Evolutionary conservation across 2,329 filamentous ascomycete species (phyloP), one percentile per base, ranked within the genome.

Genomic region (Colletotrichum limetticola): DNA sequence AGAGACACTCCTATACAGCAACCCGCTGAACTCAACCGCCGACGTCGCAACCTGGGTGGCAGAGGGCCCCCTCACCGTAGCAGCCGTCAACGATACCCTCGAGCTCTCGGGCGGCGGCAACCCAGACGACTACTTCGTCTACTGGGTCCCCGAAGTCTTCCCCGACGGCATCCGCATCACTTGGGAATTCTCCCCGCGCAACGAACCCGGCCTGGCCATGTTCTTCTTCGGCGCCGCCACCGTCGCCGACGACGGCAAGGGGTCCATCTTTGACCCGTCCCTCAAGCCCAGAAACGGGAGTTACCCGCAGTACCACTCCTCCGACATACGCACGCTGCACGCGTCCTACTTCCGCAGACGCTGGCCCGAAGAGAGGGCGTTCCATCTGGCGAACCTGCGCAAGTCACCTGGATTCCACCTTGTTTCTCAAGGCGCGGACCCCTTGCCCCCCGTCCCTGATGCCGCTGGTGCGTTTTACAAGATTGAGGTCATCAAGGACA

Each of bases 211-310:
- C 4, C 76, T 81, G 8, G 79, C 79, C 53, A 80, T 81, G 78
- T 78, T 81, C 74, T 81, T 81, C 75, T 81, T 81, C 72, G 79
- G 78, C 62, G 79, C 79, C 30, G 75, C 78, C 9, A 76, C 78
- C 2, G 73, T 77, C 28, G 72, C 74, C 30, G 77, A 77, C 16
- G 77, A 77, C 42, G 76, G 77, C 74, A 68, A 52, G 63, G 57
- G 64, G 6, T 52, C 64, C 58, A 79, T 80, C 72, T 81, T 81
- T 70, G 78, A 79, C 59, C 72, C 74, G 8, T 66, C 69, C 32
- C 73, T 80, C 0, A 74, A 71, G 57, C 76, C 77, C 9, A 75
- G 79, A 12, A 81, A 78, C 68, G 75, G 75, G n/a, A 66, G 66
- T 46, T 76, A 76, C 63, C 74, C 75, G 30, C 75, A 75, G 66